Evolutionary conservation across 768 basidiomycete species (phyloP).

Genomic region (Suillus clintonianus): DNA sequence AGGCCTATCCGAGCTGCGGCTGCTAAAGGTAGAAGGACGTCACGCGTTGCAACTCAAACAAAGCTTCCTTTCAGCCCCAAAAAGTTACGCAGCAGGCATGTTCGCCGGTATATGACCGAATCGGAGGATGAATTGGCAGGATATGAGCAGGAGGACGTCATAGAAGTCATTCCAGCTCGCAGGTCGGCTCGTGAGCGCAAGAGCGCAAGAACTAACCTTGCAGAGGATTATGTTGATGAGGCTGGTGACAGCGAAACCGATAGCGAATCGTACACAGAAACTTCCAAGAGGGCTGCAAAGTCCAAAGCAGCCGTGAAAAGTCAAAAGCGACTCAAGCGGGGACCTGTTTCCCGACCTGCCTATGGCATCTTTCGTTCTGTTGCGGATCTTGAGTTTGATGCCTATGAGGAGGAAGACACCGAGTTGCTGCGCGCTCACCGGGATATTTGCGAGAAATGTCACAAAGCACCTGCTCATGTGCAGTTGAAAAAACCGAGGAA

Average conservation of each 20-base stretch:
- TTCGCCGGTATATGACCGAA: slow-evolving; percentile 29
- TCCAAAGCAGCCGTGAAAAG: slow-evolving; percentile 5
- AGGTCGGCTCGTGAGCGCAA: slow-evolving; percentile 53
- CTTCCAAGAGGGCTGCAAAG: slow-evolving; percentile 9
- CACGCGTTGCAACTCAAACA: slow-evolving; percentile 18
- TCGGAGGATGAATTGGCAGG: slow-evolving; percentile 45
- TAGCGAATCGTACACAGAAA: slow-evolving; percentile 38
- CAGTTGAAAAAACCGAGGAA: slow-evolving; percentile 42
- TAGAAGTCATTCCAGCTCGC: slow-evolving; percentile 31
- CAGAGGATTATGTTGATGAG: slow-evolving; percentile 21
- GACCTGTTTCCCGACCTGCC: slow-evolving; percentile 44
- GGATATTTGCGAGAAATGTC: slow-evolving; percentile 71
- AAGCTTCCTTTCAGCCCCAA: slow-evolving; percentile 68
- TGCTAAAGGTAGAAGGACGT: slow-evolving; percentile 2
- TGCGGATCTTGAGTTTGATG: slow-evolving; percentile 40
- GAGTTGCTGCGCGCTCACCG: slow-evolving; percentile 63
- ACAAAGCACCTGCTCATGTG: slow-evolving; percentile 56
- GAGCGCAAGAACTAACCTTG: slow-evolving; percentile 36
- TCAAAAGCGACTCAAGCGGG: slow-evolving; percentile 31
- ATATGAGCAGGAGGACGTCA: slow-evolving; percentile 33
- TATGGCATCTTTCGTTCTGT: slow-evolving; percentile 50
- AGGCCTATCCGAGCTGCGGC: slow-evolving; percentile 19
- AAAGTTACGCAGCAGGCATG: slow-evolving; percentile 48
- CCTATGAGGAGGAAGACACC: slow-evolving; percentile 56
- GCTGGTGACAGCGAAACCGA: slow-evolving; percentile 33